phyloP scores from a whole-genome alignment of 345 rosid genomes.

The Pistacia atlantica region DNA sequence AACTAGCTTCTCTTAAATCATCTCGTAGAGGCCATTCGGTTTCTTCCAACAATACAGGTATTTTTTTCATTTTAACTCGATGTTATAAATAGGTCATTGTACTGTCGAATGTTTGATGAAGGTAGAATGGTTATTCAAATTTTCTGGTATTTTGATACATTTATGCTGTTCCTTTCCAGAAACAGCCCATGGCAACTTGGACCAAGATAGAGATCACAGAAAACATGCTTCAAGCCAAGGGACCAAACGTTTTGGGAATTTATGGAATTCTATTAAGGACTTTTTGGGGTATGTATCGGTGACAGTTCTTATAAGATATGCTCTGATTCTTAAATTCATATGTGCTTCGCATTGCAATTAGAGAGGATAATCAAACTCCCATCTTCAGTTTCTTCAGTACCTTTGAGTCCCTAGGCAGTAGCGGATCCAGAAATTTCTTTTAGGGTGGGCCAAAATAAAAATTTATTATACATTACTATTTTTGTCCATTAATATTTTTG shows the following conservation, averaged over 20 bases:
- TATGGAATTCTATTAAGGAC: conserved; percentile 45
- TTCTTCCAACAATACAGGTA: conserved; percentile 38
- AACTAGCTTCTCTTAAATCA: conserved; percentile 57
- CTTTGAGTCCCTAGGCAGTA: too few species aligned
- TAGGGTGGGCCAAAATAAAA: too few species aligned
- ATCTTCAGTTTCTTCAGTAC: not conserved
- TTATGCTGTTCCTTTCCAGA: conserved; percentile 20
- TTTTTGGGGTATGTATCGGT: conserved; percentile 45
- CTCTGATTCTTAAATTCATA: not conserved
- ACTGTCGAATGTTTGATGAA: not conserved
- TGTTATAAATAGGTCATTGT: not conserved
- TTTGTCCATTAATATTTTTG: too few species aligned
- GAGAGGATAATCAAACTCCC: not conserved
- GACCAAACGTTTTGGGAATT: conserved; percentile 22
- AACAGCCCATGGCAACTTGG: conserved; percentile 11
- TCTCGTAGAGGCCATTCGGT: conserved; percentile 36
- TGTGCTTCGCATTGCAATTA: not conserved
- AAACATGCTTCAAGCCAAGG: conserved; percentile 27
- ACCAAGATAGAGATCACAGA: conserved; percentile 17
- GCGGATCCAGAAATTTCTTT: too few species aligned
- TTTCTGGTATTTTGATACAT: not conserved
- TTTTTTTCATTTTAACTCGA: not conserved
- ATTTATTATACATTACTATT: too few species aligned
- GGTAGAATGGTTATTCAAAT: not conserved
- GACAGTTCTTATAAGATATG: not conserved